Evolutionary conservation across 352 stramenopile genomes (phyloP), one percentile per base, ranked within the genome.

Genomic region (Phytophthora pseudosyringae): DNA sequence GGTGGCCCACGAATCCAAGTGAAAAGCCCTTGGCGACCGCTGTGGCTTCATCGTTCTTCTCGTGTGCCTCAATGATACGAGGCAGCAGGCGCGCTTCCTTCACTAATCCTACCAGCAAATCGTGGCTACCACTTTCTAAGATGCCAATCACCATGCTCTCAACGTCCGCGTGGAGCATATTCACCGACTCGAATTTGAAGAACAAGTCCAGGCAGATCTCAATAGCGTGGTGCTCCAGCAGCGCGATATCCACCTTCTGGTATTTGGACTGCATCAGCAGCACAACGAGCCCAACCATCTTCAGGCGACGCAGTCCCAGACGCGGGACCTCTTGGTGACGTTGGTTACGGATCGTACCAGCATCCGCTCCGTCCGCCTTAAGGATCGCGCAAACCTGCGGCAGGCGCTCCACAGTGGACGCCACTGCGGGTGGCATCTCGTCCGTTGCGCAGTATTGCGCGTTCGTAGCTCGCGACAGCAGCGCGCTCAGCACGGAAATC

Each of bases 121-220:
- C 84, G 41, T 81, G 75, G 46, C 88, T 86, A 29, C 84, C 86
- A 60, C 80, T 90, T 70, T 93, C 86, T 53, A 96, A 77, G 47
- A 96, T 86, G 16, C 86, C 85, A 35, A 93, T 79, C 28, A 94
- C 75, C 81, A 96, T 91, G 71, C 77, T 93, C 64, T 96, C 88
- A 18, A 96, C 77, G 39, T 96, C 86, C 1, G 88, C 78, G 50
- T 96, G 88, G 1, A 96, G 79, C 83, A 96, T 93, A 69, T 94
- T 96, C 44, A 94, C 86, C 43, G 74, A 90, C 52, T 94, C 86
- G 59, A 96, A 96, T 69, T 88, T 77, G 70, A 96, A 96, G 59
- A 96, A 96, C 56, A 96, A 71, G 50, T 94, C 83, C 53, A 96
- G 51, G 44, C 86, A 94, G 5, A 80, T 77, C 39, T 89, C 75